A percentile compares a stretch with the other conserved stretches of the same genome.
Conservation (phyloP, 2,329 filamentous ascomycete species). For the Pezicula radicicola region DNA sequence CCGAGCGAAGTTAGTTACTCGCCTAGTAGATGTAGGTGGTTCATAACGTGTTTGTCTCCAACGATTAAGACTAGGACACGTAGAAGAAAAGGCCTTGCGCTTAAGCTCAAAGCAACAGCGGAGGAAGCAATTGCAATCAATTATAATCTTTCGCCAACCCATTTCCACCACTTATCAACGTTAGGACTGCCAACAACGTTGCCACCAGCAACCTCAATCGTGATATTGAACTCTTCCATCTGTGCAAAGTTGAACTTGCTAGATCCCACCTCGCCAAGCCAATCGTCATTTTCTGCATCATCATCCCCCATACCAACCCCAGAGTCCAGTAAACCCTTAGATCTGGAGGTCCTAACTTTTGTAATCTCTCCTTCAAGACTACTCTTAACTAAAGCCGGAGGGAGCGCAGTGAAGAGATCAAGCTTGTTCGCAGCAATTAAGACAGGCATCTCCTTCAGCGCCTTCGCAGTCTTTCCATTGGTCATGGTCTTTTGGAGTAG, state of each 20-base stretch:
- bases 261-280: constrained; percentile 78
- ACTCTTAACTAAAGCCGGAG: constrained; percentile 69
- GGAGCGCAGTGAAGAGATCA: constrained; percentile 90
- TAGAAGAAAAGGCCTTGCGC: not conserved
- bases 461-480: constrained; percentile 51
- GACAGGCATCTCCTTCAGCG: constrained; percentile 62
- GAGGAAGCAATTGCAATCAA: not conserved
- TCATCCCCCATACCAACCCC: constrained; percentile 64
- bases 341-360: constrained; percentile 71
- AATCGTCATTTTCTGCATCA: constrained; percentile 72
- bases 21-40: no score
- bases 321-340: constrained; percentile 79
- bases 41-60: no score
- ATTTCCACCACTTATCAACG: constrained; percentile 83
- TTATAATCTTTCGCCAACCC: constrained; percentile 76
- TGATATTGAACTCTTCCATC: constrained; percentile 79
- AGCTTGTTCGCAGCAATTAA: constrained; percentile 92
- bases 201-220: constrained; percentile 74
- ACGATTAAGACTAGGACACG: no score
- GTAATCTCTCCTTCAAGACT: constrained; percentile 79
- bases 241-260: constrained; percentile 76
- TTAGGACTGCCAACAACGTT: constrained; percentile 63
- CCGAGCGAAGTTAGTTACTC: no score
- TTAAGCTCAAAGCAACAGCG: not conserved
- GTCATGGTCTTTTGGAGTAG: constrained; percentile 72